Base-by-base conservation (phyloP, 2,329 filamentous ascomycete species). In the Botrytis deweyae region DNA sequence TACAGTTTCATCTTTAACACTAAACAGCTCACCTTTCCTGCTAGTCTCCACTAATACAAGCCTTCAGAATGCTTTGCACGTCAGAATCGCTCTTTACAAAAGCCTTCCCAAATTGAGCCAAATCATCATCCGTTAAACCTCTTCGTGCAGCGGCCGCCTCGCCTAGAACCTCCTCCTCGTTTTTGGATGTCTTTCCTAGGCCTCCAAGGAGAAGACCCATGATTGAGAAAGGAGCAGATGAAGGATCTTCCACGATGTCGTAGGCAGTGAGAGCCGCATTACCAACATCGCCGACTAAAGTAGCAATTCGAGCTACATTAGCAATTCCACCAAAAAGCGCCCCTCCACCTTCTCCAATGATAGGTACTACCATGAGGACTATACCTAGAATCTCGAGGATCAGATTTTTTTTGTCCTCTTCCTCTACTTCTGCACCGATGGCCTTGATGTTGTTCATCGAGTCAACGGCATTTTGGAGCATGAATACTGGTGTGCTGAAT, bases 131-230 rank as follows among this genome's bases (percentile, higher is more conserved):
- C 3, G 52, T 29, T 52, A n/a, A 52, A 52, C 8, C 5, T 4
- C 49, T 52, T 55, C 25, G 25, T 55, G 9, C 25, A 55, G 52
- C 8, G 5, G 25, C 2, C 2, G 8, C 2, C 4, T 29, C 2
- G 25, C 4, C 52, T 55, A 6, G 9, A 29, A n/a, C 10, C 12
- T 33, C 29, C 3, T n/a, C 25, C 1, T 29, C 25, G 1, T 1
- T 29, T 29, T 29, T 6, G 4, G 0, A 29, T 55, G 25, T 6
- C 0, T 16, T 29, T 14, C 12, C 0, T 3, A 55, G 2, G 3
- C 25, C 10, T 16, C 25, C 52, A 6, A 10, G 0, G 16, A 29
- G 25, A 55, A 55, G 2, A 12, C 52, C 10, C 52, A 16, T 55
- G 52, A 29, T 55, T 16, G 52, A 3, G 16, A 14, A 55, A 5